Percentiles rank a stretch among this genome's conserved stretches.
Conservation (phyloP, 2,329 filamentous ascomycete species). For the Metarhizium guizhouense region DNA sequence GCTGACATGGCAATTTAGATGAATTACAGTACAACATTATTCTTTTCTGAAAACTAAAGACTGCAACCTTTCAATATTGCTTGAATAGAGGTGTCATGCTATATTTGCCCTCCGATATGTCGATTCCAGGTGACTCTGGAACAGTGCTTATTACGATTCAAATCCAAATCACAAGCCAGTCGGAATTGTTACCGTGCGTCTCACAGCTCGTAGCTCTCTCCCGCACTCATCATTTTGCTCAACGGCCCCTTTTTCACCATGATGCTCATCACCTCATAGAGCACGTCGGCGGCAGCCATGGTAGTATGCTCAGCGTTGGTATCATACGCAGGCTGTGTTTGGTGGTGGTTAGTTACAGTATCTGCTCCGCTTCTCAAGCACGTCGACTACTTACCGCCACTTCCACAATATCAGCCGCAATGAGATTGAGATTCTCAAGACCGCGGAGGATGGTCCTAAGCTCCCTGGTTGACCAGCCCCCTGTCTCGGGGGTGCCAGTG, state of each 20-base stretch:
- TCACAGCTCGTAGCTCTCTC: not conserved
- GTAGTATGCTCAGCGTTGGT: conserved; percentile 68
- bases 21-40: conserved; percentile 19
- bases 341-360: not conserved
- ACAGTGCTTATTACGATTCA: too few species aligned
- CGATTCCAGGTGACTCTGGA: too few species aligned
- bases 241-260: conserved; percentile 9
- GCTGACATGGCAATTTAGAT: conserved; percentile 6
- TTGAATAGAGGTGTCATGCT: too few species aligned
- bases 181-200: too few species aligned
- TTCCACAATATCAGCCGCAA: conserved; percentile 80
- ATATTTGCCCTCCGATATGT: too few species aligned
- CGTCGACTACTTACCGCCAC: conserved; percentile 38
- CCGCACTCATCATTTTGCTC: not conserved
- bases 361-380: too few species aligned
- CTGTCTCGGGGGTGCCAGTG: conserved; percentile 76
- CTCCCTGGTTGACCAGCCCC: conserved; percentile 79
- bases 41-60: conserved; percentile 10
- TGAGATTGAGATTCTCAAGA: conserved; percentile 68
- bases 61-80: not conserved
- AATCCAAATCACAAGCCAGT: too few species aligned
- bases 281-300: conserved; percentile 70
- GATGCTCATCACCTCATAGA: conserved; percentile 18
- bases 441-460: conserved; percentile 70
- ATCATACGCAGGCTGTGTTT: conserved; percentile 59